Conservation (phyloP, 768 basidiomycete genomes). For the Lentinula raphanica region DNA sequence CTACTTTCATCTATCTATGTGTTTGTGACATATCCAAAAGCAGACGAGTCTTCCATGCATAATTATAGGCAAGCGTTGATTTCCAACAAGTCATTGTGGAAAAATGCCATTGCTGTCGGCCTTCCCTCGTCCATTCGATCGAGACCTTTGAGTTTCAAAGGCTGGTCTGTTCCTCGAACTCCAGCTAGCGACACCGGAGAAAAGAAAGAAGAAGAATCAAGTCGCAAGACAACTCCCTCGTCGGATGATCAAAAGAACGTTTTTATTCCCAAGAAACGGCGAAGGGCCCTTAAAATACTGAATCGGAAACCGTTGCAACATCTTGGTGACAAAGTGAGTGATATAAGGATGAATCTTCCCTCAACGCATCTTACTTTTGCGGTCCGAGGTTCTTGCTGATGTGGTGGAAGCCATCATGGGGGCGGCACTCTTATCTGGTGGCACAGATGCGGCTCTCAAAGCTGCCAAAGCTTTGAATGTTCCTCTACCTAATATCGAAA, state of each 20-base stretch:
- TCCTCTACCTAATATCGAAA: slow-evolving; percentile 55
- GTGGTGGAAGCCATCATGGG: slow-evolving; percentile 82
- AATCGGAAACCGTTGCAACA: slow-evolving; percentile 34
- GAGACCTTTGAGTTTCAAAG: slow-evolving; percentile 59
- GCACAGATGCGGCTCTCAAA: slow-evolving; percentile 59
- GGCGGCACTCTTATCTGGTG: slow-evolving; percentile 74
- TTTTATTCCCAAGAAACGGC: neutral
- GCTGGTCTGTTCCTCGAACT: slow-evolving; percentile 58
- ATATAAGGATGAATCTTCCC: neutral
- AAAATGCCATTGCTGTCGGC: slow-evolving; percentile 49
- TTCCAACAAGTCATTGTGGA: slow-evolving; percentile 64
- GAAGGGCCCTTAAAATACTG: slow-evolving; percentile 4
- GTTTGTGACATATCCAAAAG: slow-evolving; percentile 62
- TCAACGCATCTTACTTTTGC: neutral
- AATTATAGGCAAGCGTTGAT: slow-evolving; percentile 62
- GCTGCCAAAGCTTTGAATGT: slow-evolving; percentile 61
- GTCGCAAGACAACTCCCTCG: neutral
- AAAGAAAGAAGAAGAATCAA: neutral
- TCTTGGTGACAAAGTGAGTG: slow-evolving; percentile 74
- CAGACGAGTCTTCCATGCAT: slow-evolving; percentile 66
- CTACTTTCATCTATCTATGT: slow-evolving; percentile 69
- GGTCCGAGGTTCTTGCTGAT: slow-evolving; percentile 68
- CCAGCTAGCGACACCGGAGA: neutral
- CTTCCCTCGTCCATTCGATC: slow-evolving; percentile 71
- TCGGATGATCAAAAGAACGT: neutral